These are phyloP conservation scores for Rhododendron kiyosumense DNA, from an alignment of 148 eudicot species.

Conservation along the genomic window DNA sequence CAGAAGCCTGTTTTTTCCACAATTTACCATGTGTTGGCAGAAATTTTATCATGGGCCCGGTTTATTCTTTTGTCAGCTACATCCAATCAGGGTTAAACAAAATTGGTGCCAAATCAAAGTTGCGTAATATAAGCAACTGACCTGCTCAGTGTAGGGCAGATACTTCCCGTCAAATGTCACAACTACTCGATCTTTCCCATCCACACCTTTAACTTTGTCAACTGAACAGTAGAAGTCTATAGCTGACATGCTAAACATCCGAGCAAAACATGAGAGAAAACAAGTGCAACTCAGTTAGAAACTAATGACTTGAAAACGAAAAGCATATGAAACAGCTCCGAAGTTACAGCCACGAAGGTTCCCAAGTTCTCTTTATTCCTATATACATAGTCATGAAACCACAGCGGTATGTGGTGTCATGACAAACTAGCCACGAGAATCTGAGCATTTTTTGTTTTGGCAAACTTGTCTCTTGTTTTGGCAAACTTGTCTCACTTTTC, in stretches of 20 bases:
- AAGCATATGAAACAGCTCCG: background rate
- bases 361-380: background rate
- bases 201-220: constrained; percentile 87
- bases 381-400: background rate
- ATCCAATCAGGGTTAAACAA: background rate
- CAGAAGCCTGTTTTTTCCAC: background rate
- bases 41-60: background rate
- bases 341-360: background rate
- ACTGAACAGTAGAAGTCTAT: constrained; percentile 96
- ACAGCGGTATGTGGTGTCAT: background rate
- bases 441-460: background rate
- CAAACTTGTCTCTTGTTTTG: too few relatives aligned
- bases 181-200: constrained; percentile 88
- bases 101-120: background rate
- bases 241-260: constrained; percentile 77
- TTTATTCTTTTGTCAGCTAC: background rate
- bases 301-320: background rate
- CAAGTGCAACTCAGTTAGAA: background rate
- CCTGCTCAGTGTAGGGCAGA: constrained; percentile 85
- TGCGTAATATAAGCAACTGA: constrained; percentile 25
- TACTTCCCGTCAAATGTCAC: constrained; percentile 90
- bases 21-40: background rate
- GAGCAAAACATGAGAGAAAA: background rate
- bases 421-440: background rate
- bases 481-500: background rate